Evolutionary conservation across 164 flowering plant species (phyloP), one percentile per base, ranked within the genome.

Genomic region (Euptelea pleiosperma): DNA sequence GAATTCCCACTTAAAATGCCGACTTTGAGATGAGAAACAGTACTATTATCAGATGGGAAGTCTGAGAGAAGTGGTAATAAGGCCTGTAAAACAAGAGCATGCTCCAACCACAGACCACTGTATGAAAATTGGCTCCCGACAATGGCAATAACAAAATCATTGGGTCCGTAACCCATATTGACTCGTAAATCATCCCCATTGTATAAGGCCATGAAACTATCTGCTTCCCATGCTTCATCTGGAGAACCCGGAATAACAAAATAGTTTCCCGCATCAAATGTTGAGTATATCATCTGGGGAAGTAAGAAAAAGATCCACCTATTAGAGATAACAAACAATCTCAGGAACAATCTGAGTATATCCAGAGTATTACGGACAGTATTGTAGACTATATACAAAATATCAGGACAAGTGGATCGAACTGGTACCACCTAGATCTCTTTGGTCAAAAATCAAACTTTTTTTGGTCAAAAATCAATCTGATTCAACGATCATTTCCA

Each of bases 211-310:
- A 70, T 41, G 19, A 50, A 44, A 37, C 60, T 70, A 21, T 80
- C 73, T 63, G 85, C 81, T 66, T 82, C 78, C 83, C 80, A 82
- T 48, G 81, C 83, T 77, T 81, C 86, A 68, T 73, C 73, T 21
- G 99, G 90, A 65, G 90, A 80, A 43, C 99, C 91, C 51, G 96
- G 96, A 58, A 91, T 77, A 46, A 94, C 96, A 72, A 76, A 81
- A 66, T 73, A 89, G 73, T 91, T 94, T 62, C 96, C 96, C 39
- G 82, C 60, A 74, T 91, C 98, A 74, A 79, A 75, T 53, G 75
- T 30, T 25, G 98, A 87, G 77, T 91, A 94, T 22, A 80, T 60
- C 78, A 94, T 78, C 98, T 91, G 87, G 14, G 29, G 28, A 51
- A 65, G 29, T 0, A 34, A 48, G 22, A 35, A 31, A 35, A 37